phyloP scores from a whole-genome alignment of 2,329 filamentous ascomycete species.

The Beauveria australis region DNA sequence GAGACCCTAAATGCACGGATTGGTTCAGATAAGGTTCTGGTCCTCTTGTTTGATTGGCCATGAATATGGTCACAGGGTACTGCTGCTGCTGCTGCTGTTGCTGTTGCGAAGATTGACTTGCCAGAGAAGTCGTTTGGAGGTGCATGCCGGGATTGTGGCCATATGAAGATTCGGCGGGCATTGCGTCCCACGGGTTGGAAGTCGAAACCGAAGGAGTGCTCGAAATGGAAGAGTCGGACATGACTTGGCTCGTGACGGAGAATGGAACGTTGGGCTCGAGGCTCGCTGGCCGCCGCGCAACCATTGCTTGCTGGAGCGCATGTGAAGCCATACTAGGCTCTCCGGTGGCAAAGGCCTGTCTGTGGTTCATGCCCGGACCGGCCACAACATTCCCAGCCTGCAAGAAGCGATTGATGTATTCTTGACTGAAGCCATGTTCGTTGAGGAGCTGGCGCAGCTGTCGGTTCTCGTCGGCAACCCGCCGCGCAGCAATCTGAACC shows the following conservation, averaged over 20 bases:
- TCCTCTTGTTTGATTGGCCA: not conserved
- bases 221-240: conserved; percentile 25
- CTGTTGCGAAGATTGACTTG: not conserved
- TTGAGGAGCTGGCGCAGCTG: conserved; percentile 52
- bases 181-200: conserved; percentile 26
- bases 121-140: not conserved
- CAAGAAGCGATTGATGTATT: conserved; percentile 40
- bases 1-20: not conserved
- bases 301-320: conserved; percentile 29
- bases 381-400: conserved; percentile 14
- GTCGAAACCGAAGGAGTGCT: conserved; percentile 23
- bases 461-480: conserved; percentile 62
- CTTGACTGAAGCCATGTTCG: conserved; percentile 47
- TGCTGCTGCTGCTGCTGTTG: conserved; percentile 2
- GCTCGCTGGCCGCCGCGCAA: conserved; percentile 25
- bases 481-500: conserved; percentile 61
- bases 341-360: not conserved
- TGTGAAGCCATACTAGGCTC: conserved; percentile 21
- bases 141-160: not conserved
- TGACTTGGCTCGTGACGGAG: conserved; percentile 22
- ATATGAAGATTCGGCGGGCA: conserved; percentile 6
- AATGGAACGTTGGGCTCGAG: conserved; percentile 22
- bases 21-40: not conserved
- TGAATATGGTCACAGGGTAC: not conserved
- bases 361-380: not conserved